Evolutionary conservation across 305 asterid species (phyloP), one percentile per base, ranked within the genome.

Genomic region (Fraxinus platypoda): DNA sequence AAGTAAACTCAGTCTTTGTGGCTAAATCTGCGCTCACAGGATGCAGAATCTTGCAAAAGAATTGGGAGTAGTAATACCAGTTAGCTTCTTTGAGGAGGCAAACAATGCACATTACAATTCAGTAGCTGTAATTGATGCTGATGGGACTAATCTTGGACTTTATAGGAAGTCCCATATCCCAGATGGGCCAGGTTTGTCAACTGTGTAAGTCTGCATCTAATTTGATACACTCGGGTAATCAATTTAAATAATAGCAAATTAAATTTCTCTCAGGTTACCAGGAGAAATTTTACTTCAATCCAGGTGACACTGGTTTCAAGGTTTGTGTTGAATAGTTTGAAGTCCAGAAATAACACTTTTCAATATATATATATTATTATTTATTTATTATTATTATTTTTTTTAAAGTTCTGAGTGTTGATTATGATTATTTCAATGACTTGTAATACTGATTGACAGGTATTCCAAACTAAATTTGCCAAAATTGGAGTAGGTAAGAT

Each of bases 271-370:
- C 93, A 94, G 98, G 99, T 77, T 96, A 96, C 89, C 98, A 94
- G 90, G 99, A 96, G 91, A 96, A 96, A 76, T 96, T 91, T 87
- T 94, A 96, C 90, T 96, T 96, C 86, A 96, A 96, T 88, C 98
- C 97, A 13, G 98, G 99, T 13, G 99, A 96, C 90, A 96, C 98
- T 52, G 98, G 99, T 75, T 96, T 96, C 82, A 96, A 96, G 98
- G 99, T 93, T 81, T 85, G 90, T 85, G 74, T 68, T 7, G 35
- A 70, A 34, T 26, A 54, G 28, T 86, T 4, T 26, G 77, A 34
- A 52, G 79, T 38, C 41, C 49, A n/a, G 2, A 68, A 43, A n/a
- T 26, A 43, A 57, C 77, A 77, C 68, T 59, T 74, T 75, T 82
- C 82, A 12, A 54, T 76, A 30, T 38, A 33, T 57, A 49, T 71